Evolutionary conservation across 2,329 filamentous ascomycete species (phyloP).

Genomic region (Scytalidium sp.): DNA sequence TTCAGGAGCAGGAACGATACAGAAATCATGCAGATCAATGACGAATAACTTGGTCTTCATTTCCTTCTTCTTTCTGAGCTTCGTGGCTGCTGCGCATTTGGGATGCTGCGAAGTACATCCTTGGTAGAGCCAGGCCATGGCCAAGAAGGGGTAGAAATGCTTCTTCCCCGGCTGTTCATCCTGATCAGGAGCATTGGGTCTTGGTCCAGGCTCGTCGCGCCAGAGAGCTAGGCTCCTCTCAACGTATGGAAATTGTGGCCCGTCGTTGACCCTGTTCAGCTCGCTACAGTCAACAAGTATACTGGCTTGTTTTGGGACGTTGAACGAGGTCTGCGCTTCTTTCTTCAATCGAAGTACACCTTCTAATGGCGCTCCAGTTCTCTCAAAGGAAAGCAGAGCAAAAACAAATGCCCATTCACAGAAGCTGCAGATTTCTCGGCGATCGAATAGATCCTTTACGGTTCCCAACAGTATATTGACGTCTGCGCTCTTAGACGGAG

Average conservation of each 20-base stretch:
- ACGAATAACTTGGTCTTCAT: background rate
- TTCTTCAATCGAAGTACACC: background rate
- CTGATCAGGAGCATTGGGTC: background rate
- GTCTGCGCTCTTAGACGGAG: background rate
- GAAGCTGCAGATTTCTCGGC: background rate
- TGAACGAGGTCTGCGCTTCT: background rate
- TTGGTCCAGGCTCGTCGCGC: background rate
- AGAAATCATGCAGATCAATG: slow-evolving; percentile 6
- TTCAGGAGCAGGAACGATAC: slow-evolving; percentile 3
- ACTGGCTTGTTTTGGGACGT: background rate
- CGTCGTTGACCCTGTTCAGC: background rate
- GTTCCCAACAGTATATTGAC: background rate
- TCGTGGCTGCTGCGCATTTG: background rate
- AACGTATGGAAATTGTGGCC: background rate
- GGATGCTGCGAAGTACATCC: background rate
- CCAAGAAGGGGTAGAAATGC: background rate
- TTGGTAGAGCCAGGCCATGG: background rate
- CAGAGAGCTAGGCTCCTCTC: background rate
- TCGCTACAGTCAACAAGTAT: background rate
- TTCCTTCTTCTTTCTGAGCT: background rate
- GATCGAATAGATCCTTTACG: background rate
- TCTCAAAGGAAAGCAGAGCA: background rate
- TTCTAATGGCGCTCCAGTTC: background rate
- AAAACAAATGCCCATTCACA: background rate
- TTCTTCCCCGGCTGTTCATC: background rate